Evolutionary conservation across 345 rosid species (phyloP), one percentile per base, ranked within the genome.

Genomic region (Boechera divaricarpa): DNA sequence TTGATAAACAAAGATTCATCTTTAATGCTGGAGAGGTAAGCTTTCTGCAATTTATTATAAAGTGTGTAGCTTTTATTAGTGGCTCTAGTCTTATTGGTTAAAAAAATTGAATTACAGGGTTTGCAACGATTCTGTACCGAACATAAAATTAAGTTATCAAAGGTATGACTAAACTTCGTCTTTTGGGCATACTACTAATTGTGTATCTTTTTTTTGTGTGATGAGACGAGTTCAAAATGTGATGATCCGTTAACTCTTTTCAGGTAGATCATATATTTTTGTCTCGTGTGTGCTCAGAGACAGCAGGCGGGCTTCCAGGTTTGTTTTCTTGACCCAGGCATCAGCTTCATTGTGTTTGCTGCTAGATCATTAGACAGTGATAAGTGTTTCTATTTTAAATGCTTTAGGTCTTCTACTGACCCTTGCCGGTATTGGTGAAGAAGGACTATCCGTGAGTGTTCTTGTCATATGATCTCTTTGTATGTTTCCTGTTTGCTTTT

Each of bases 301-400:
- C 99, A 56, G 91, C 99, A 8, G 96, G 96, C 29, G 99, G 99
- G 51, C 91, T 95, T 81, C 98, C 99, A 85, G 99, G 99, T 95
- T 76, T 63, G 81, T 82, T 28, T 54, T 69, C 18, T 36, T 74
- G 59, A 71, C 38, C 64, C 29, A 9, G 1, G 59, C 29, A 56
- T 41, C 63, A 13, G 59, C 32, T 62, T 38, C 4, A 0, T 2
- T 74, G 10, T 48, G 51, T 63, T 69, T 74, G 45, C 55, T 62
- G 33, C 26, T 62, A 21, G 33, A 69, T 38, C 21, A 18, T 60
- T 77, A 57, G 18, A 56, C 7, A 16, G 13, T 78, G 70, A 72
- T 39, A 10, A 66, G 41, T 57, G 32, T 62, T 68, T 0, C 1
- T 74, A n/a, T 68, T 26, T 57, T 21, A 2, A 71, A 63, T 67